Evolutionary conservation across 129 eudicot genomes (phyloP).

Genomic region (Scalesia atractyloides): DNA sequence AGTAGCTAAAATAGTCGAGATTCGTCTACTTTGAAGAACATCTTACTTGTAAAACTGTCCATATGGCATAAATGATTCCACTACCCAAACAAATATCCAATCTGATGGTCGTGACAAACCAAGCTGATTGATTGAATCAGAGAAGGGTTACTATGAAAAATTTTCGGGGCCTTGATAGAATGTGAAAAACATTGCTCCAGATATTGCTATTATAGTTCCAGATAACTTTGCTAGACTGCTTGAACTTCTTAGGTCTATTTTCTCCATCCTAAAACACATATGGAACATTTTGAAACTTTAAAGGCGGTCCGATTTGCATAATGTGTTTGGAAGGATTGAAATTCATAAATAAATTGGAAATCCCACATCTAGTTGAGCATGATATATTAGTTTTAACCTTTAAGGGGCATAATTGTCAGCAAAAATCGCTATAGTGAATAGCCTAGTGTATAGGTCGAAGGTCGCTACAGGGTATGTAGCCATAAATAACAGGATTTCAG

Average conservation of each 20-base stretch:
- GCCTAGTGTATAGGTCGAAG: too few relatives aligned
- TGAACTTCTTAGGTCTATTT: conserved; percentile 29
- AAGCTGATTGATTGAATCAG: conserved; percentile 21
- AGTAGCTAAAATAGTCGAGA: conserved; percentile 10
- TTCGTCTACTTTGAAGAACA: background rate
- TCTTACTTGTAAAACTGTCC: conserved; percentile 48
- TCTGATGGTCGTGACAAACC: conserved; percentile 26
- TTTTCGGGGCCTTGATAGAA: conserved; percentile 36
- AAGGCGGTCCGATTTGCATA: too few relatives aligned
- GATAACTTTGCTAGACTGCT: conserved; percentile 41
- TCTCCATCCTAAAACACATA: conserved; percentile 40
- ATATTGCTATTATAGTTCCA: conserved; percentile 28
- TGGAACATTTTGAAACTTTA: background rate
- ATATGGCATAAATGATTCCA: conserved; percentile 31
- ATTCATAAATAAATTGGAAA: too few relatives aligned
- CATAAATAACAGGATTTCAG: too few relatives aligned
- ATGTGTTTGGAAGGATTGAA: too few relatives aligned
- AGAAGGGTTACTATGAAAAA: conserved; percentile 1
- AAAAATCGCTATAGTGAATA: too few relatives aligned
- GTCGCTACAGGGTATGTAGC: too few relatives aligned
- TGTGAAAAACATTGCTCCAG: conserved; percentile 41
- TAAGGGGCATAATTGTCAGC: too few relatives aligned
- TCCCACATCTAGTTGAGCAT: too few relatives aligned
- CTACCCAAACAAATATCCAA: conserved; percentile 41
- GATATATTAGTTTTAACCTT: background rate